phyloP scores from a whole-genome alignment of 2,329 filamentous ascomycete species.

The Ophiostoma triangulosporum region DNA sequence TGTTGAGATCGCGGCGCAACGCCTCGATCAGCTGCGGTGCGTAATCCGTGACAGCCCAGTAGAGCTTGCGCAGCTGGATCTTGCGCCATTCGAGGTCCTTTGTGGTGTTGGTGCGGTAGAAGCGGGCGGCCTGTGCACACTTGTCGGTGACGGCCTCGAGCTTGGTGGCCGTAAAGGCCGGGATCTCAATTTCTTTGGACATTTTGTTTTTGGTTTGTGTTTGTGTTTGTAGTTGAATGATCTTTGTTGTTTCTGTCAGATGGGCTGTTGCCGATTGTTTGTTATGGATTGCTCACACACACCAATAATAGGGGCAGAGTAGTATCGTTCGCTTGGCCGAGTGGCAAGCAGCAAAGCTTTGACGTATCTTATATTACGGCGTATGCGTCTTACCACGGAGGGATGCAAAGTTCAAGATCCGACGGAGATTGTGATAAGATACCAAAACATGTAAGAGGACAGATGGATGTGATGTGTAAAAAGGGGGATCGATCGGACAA shows the following conservation, averaged over 20 bases:
- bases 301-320: background rate
- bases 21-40: constrained; percentile 60
- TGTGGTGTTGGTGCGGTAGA: constrained; percentile 71
- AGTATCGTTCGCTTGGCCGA: background rate
- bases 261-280: background rate
- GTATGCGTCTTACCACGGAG: background rate
- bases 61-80: constrained; percentile 80
- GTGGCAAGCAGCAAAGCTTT: background rate
- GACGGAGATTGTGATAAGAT: background rate
- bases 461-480: background rate
- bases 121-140: constrained; percentile 46
- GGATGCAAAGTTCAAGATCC: background rate
- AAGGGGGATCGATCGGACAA: background rate
- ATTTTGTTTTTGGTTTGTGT: constrained; percentile 18
- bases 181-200: constrained; percentile 24
- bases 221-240: background rate
- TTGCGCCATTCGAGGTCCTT: constrained; percentile 71
- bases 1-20: constrained; percentile 63
- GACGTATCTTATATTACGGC: background rate
- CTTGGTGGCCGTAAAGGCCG: constrained; percentile 45
- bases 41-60: constrained; percentile 82
- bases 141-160: constrained; percentile 51
- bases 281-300: background rate
- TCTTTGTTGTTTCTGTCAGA: background rate
- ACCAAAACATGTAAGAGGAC: background rate